A percentile compares a stretch with the other conserved stretches of the same genome.
These are phyloP conservation scores for Lactifluus echinatus DNA, from an alignment of 768 basidiomycete genomes.

Conservation along the genomic window DNA sequence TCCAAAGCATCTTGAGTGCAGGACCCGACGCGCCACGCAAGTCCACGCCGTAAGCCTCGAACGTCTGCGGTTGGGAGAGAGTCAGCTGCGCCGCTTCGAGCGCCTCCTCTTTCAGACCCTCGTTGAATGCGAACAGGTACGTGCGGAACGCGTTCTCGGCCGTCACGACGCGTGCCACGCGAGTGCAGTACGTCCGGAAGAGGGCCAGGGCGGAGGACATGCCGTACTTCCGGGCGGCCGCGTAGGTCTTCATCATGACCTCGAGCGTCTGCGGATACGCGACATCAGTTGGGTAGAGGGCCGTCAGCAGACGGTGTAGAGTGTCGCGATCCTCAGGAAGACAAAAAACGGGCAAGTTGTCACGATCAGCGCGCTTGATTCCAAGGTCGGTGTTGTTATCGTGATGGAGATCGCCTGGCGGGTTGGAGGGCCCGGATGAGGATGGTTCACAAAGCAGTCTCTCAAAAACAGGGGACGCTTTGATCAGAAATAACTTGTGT, in stretches of 20 bases:
- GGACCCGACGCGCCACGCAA: not conserved
- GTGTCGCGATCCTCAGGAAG: slow-evolving; percentile 7
- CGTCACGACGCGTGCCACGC: not conserved
- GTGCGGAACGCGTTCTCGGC: not conserved
- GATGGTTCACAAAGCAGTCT: not conserved
- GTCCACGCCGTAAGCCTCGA: not conserved
- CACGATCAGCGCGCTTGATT: not conserved
- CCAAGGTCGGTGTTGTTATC: too few species aligned
- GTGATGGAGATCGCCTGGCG: not conserved
- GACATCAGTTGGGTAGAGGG: slow-evolving; percentile 8
- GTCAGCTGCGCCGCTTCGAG: not conserved
- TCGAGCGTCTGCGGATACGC: slow-evolving; percentile 4
- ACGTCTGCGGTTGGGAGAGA: not conserved
- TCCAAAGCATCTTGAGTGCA: slow-evolving; percentile 2
- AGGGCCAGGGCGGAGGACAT: not conserved
- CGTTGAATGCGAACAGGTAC: not conserved
- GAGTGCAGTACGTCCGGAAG: not conserved
- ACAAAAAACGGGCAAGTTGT: not conserved
- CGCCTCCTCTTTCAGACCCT: not conserved
- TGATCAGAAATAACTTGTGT: slow-evolving; percentile 3
- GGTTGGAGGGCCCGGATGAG: not conserved
- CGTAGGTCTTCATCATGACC: slow-evolving; percentile 2
- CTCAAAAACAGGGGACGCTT: slow-evolving; percentile 9
- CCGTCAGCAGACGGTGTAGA: slow-evolving; percentile 7
- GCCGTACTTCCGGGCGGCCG: not conserved